A percentile compares a stretch with the other conserved stretches of the same genome.
phyloP scores from a whole-genome alignment of 257 asterid species.

The Mitragyna speciosa region DNA sequence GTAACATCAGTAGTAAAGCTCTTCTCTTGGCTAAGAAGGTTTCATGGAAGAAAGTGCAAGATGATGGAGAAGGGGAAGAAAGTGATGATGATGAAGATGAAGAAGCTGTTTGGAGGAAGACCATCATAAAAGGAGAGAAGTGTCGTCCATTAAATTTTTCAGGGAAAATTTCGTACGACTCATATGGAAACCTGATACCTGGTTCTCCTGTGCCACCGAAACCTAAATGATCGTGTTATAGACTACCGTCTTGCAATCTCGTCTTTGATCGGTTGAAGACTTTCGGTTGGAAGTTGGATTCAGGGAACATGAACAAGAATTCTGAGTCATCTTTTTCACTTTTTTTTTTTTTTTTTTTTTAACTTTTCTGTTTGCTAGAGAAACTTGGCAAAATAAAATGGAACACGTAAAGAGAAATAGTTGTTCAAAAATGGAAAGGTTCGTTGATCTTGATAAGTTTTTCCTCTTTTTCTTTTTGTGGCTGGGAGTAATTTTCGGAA shows the following conservation, averaged over 20 bases:
- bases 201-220: slow-evolving; percentile 24
- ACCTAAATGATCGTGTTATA: background rate
- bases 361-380: background rate
- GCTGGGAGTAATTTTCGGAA: too few relatives aligned
- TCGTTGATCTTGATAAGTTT: background rate
- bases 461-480: background rate
- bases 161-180: slow-evolving; percentile 71
- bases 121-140: slow-evolving; percentile 69
- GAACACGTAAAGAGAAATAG: background rate
- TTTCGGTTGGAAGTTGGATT: background rate
- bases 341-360: background rate
- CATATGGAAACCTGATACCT: slow-evolving; percentile 58
- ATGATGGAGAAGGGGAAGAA: slow-evolving; percentile 20
- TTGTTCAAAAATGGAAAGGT: background rate
- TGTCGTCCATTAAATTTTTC: slow-evolving; percentile 75
- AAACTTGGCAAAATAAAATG: background rate
- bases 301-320: background rate
- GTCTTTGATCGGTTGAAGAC: background rate
- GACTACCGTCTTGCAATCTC: background rate
- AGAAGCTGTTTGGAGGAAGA: slow-evolving; percentile 67
- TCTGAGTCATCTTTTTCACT: too few relatives aligned
- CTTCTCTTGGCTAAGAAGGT: slow-evolving; percentile 50
- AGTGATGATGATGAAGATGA: slow-evolving; percentile 27
- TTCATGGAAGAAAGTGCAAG: slow-evolving; percentile 63
- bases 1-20: slow-evolving; percentile 60